phyloP scores from a whole-genome alignment of 2,329 filamentous ascomycete genomes.

The Trichoderma lentiforme region DNA sequence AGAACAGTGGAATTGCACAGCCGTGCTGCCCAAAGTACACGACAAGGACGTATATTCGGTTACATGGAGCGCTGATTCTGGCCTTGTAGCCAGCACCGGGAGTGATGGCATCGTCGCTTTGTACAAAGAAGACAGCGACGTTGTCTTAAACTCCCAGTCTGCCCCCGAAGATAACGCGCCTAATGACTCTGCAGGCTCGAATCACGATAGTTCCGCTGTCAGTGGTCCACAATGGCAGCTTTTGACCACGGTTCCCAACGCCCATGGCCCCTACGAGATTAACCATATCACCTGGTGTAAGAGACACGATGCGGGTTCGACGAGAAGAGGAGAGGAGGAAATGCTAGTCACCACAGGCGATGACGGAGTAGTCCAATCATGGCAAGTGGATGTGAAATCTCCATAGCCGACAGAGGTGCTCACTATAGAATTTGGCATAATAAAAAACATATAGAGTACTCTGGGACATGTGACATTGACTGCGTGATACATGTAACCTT shows the following conservation, averaged over 20 bases:
- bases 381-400: conserved; percentile 52
- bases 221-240: conserved; percentile 57
- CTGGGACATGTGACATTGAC: not conserved
- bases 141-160: not conserved
- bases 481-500: not conserved
- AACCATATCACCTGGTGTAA: conserved; percentile 90
- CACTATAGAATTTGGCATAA: not conserved
- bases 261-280: conserved; percentile 89
- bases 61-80: conserved; percentile 75
- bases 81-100: conserved; percentile 80
- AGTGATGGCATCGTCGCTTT: conserved; percentile 80
- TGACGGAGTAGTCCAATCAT: conserved; percentile 82
- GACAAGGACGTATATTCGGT: conserved; percentile 80
- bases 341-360: conserved; percentile 89
- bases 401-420: not conserved
- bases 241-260: conserved; percentile 64
- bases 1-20: conserved; percentile 81
- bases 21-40: conserved; percentile 70
- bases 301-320: conserved; percentile 63
- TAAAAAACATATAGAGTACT: not conserved
- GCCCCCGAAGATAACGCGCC: conserved; percentile 24
- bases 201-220: not conserved
- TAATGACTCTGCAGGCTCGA: conserved; percentile 23
- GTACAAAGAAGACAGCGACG: conserved; percentile 60
- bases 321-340: conserved; percentile 63